Base-by-base conservation (phyloP, 352 stramenopile genomes). In the Pythium phragmitis region DNA sequence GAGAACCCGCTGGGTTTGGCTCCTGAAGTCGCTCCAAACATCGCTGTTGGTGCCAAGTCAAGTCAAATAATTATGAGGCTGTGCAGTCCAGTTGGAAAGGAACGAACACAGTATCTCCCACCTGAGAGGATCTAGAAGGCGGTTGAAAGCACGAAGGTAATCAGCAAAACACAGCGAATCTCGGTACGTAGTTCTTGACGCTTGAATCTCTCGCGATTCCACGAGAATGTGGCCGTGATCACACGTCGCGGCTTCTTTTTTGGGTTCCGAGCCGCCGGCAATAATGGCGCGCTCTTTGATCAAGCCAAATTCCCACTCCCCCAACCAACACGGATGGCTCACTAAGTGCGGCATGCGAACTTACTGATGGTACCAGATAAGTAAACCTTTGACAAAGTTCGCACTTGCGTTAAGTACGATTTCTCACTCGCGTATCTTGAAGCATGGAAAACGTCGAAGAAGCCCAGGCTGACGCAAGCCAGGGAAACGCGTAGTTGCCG, bases 11-110 rank as follows among this genome's bases (percentile, higher is more conserved):
- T 57, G 5, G 71, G 37, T 51, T 72, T 30, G 67, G 57, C 19
- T 66, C 67, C 60, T n/a, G 71, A 78, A 7, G 70, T 67, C 37
- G 60, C 50, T 28, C 80, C 80, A 55, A 89, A 89, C 78, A 89
- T 89, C 7, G 30, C 47, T 33, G 23, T 36, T 50, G 39, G 43
- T 6, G 21, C 41, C 13, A 26, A 45, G 30, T 11, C 14, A 33
- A 28, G 36, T 46, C 2, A n/a, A 53, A 26, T n/a, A 52, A 8
- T n/a, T 2, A 7, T 52, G 39, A 46, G 39, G 13, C 39, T 0
- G 17, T 46, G 39, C 4, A 46, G 9, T 46, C 19, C n/a, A n/a
- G n/a, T 46, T n/a, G 11, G 39, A 2, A 46, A 19, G 5, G 12
- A 21, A 39, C 43, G 8, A 21, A 8, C 14, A 41, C 48, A 52